phyloP scores from a whole-genome alignment of 2,329 filamentous ascomycete species.

The Lecanicillium sp. region DNA sequence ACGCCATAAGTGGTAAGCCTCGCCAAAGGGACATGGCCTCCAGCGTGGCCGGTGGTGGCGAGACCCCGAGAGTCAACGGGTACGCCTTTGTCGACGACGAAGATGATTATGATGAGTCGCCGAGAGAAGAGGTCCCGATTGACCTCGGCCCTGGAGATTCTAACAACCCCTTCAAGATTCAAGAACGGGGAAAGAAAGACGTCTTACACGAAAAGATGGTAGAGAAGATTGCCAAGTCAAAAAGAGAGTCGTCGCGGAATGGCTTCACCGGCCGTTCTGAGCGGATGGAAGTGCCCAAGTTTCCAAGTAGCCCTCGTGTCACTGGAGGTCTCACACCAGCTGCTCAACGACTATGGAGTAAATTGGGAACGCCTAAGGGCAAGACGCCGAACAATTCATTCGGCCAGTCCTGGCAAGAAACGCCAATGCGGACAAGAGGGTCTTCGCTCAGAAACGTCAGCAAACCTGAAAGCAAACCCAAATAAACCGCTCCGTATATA shows the following conservation, averaged over 20 bases:
- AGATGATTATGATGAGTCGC: conserved; percentile 41
- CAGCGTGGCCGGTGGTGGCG: conserved; percentile 50
- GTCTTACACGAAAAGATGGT: conserved; percentile 81
- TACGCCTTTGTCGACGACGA: conserved; percentile 92
- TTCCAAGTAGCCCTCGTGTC: conserved; percentile 59
- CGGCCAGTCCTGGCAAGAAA: conserved; percentile 24
- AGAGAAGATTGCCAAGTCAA: conserved; percentile 69
- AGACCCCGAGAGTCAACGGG: conserved; percentile 87
- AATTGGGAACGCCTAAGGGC: conserved; percentile 44
- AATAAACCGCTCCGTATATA: background rate
- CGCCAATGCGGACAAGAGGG: conserved; percentile 32
- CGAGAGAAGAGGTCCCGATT: conserved; percentile 35
- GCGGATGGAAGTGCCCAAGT: conserved; percentile 60
- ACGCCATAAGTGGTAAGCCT: conserved; percentile 72
- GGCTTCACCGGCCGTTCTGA: conserved; percentile 55
- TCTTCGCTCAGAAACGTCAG: conserved; percentile 33
- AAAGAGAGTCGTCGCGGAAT: conserved; percentile 54
- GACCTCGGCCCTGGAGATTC: conserved; percentile 54
- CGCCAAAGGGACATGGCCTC: conserved; percentile 58
- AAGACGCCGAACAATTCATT: conserved; percentile 29
- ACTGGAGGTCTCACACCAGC: conserved; percentile 63
- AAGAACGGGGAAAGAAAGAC: conserved; percentile 69
- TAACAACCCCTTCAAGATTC: conserved; percentile 76
- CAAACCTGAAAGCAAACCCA: conserved; percentile 15
- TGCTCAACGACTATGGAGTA: conserved; percentile 61